phyloP scores from a whole-genome alignment of 2,329 filamentous ascomycete species.

The Fusarium ramigenum region DNA sequence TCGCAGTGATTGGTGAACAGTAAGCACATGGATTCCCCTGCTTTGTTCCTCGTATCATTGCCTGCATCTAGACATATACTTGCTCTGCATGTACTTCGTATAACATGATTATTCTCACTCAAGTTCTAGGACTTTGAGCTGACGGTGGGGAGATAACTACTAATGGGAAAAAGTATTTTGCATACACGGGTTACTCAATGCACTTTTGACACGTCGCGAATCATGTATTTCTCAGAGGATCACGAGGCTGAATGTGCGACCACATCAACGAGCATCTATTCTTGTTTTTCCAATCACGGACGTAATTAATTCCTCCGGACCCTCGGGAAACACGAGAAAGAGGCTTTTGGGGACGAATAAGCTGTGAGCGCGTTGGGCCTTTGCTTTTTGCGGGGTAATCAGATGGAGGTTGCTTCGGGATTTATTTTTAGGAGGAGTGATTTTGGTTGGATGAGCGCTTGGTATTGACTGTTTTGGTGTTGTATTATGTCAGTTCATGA shows the following conservation, averaged over 20 bases:
- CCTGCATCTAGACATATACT: background rate
- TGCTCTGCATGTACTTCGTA: background rate
- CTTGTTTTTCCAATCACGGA: background rate
- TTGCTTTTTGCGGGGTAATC: conserved; percentile 25
- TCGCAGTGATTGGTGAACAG: background rate
- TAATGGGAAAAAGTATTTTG: background rate
- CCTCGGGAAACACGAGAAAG: conserved; percentile 21
- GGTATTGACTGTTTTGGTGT: background rate
- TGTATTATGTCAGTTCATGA: background rate
- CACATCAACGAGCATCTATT: background rate
- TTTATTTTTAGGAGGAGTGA: conserved; percentile 25
- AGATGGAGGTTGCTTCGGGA: background rate
- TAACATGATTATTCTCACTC: background rate
- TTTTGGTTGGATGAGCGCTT: background rate
- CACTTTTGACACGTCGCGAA: background rate
- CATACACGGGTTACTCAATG: conserved; percentile 2
- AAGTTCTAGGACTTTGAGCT: conserved; percentile 6
- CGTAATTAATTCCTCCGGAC: background rate
- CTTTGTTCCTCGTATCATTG: conserved; percentile 11
- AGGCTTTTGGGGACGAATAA: conserved; percentile 24
- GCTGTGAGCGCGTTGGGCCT: background rate
- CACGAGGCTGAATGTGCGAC: conserved; percentile 1
- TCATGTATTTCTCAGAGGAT: background rate
- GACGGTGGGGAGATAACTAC: conserved; percentile 4
- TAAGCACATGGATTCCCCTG: conserved; percentile 16